Conservation (phyloP, 2,329 filamentous ascomycete species). For the Tolypocladium amazonense region DNA sequence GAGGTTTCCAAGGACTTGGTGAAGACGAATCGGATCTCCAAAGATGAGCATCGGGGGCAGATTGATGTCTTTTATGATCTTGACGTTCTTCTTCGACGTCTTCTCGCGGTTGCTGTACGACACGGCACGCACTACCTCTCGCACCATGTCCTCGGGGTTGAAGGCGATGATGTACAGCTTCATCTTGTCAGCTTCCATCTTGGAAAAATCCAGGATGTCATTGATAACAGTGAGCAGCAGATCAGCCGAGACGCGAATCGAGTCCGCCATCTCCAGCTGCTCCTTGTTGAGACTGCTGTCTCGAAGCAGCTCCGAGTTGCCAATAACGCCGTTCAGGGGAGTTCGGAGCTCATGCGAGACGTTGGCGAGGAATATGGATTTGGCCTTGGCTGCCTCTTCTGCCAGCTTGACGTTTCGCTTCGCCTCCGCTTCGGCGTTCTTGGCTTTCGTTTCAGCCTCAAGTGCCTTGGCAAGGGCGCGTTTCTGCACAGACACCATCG, state of each 20-base stretch:
- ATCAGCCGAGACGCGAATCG: constrained; percentile 77
- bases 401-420: constrained; percentile 71
- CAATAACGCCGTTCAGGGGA: constrained; percentile 79
- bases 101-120: constrained; percentile 57
- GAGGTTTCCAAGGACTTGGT: constrained; percentile 68
- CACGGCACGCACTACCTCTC: constrained; percentile 54
- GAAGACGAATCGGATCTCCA: constrained; percentile 55
- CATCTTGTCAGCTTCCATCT: constrained; percentile 82
- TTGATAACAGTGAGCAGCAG: constrained; percentile 88
- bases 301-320: constrained; percentile 73
- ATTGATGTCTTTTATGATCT: constrained; percentile 60
- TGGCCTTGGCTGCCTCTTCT: constrained; percentile 73
- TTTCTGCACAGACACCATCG: constrained; percentile 70
- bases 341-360: constrained; percentile 75
- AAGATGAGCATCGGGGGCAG: constrained; percentile 63
- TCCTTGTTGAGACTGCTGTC: constrained; percentile 67
- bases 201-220: constrained; percentile 91
- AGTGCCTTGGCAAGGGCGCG: constrained; percentile 61
- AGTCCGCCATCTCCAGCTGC: constrained; percentile 77
- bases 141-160: constrained; percentile 56
- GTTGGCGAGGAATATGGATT: constrained; percentile 70
- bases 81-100: constrained; percentile 50
- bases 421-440: constrained; percentile 64
- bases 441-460: constrained; percentile 65
- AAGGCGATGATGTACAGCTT: constrained; percentile 66